phyloP scores from a whole-genome alignment of 2,329 filamentous ascomycete genomes.

The Knoxdaviesia proteae region DNA sequence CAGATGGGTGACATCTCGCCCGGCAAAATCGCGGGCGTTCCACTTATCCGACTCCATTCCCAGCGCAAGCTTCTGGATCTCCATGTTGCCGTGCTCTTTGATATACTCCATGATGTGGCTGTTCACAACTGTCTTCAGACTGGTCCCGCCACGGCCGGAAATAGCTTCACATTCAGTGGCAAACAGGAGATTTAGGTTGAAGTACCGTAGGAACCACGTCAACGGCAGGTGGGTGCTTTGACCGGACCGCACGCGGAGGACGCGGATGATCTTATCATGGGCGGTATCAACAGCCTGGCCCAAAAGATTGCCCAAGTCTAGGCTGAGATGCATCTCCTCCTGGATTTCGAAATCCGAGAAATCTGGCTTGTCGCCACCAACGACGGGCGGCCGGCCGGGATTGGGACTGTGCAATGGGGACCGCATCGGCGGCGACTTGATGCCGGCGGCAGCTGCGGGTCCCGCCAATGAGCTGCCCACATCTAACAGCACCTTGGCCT shows the following conservation, averaged over 20 bases:
- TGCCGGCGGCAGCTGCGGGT: constrained; percentile 8
- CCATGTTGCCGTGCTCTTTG: constrained; percentile 44
- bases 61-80: constrained; percentile 54
- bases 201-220: constrained; percentile 57
- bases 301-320: constrained; percentile 60
- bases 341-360: constrained; percentile 30
- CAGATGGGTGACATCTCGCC: constrained; percentile 38
- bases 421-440: constrained; percentile 25
- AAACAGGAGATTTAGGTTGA: constrained; percentile 63
- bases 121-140: constrained; percentile 62
- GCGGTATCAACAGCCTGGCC: constrained; percentile 65
- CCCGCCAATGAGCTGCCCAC: constrained; percentile 52
- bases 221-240: constrained; percentile 49
- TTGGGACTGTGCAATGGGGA: constrained; percentile 33
- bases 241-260: constrained; percentile 57
- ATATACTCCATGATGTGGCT: constrained; percentile 67
- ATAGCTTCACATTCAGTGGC: constrained; percentile 74
- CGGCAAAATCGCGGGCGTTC: constrained; percentile 56
- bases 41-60: constrained; percentile 66
- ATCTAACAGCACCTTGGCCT: constrained; percentile 87
- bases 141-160: constrained; percentile 55
- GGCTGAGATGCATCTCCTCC: constrained; percentile 53
- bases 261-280: constrained; percentile 55
- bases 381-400: constrained; percentile 13
- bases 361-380: constrained; percentile 1